phyloP scores from a whole-genome alignment of 2,329 filamentous ascomycete genomes.

The Clathrospora elynae region DNA sequence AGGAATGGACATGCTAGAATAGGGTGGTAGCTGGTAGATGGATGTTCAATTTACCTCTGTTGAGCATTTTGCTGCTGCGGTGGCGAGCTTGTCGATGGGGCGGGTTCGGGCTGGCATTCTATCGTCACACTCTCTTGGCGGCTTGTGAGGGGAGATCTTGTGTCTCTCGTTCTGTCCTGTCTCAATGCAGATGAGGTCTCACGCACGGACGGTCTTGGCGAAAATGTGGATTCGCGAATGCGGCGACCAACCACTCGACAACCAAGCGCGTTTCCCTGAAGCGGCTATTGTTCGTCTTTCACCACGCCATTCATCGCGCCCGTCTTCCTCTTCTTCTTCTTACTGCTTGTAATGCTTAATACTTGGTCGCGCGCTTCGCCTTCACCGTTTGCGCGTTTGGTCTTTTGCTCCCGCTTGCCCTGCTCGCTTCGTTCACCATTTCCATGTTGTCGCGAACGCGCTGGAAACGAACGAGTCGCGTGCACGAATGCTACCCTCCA shows the following conservation, averaged over 20 bases:
- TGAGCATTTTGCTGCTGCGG: constrained; percentile 68
- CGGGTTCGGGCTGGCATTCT: constrained; percentile 53
- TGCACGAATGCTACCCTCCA: constrained; percentile 51
- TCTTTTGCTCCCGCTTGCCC: no score
- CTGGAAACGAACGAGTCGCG: constrained; percentile 43
- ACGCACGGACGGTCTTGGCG: constrained; percentile 27
- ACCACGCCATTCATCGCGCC: constrained; percentile 20
- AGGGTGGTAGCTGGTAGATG: neutral
- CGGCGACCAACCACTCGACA: constrained; percentile 29
- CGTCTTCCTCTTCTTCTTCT: constrained; percentile 21
- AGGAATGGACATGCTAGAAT: neutral
- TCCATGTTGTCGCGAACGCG: constrained; percentile 51
- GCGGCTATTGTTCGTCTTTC: constrained; percentile 8
- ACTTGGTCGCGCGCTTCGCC: constrained; percentile 6
- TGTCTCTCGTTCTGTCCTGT: neutral
- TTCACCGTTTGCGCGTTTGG: constrained; percentile 10
- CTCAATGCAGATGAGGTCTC: constrained; percentile 14
- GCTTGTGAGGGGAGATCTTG: neutral
- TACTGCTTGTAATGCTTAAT: constrained; percentile 34
- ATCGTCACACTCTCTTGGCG: neutral
- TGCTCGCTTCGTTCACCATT: constrained; percentile 10
- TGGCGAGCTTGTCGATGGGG: constrained; percentile 71
- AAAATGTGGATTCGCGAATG: constrained; percentile 17
- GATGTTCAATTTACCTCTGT: constrained; percentile 58
- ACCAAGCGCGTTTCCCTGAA: constrained; percentile 37